These are phyloP conservation scores for Emericellopsis atlantica DNA, from an alignment of 2,329 filamentous ascomycete species.

Conservation along the genomic window DNA sequence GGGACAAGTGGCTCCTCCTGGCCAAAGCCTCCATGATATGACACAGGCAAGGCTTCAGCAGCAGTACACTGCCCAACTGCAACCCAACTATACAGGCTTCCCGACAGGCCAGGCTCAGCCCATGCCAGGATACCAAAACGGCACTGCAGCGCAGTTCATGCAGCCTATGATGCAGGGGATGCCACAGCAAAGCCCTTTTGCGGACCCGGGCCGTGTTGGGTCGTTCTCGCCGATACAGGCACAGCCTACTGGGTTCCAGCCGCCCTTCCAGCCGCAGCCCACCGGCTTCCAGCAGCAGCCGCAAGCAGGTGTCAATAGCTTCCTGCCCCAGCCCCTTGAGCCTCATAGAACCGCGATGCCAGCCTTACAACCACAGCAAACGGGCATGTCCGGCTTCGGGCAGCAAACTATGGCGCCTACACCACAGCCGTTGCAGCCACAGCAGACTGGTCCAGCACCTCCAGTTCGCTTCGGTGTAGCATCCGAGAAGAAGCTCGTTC, in stretches of 20 bases:
- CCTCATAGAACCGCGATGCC: slow-evolving; percentile 45
- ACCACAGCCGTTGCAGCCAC: slow-evolving; percentile 28
- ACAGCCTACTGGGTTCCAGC: slow-evolving; percentile 52
- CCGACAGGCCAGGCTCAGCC: slow-evolving; percentile 19
- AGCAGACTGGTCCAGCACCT: slow-evolving; percentile 57
- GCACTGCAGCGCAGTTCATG: slow-evolving; percentile 20
- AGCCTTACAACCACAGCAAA: slow-evolving; percentile 32
- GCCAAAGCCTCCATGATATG: slow-evolving; percentile 67
- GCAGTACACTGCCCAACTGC: slow-evolving; percentile 21
- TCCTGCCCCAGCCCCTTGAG: slow-evolving; percentile 45
- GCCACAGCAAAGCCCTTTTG: slow-evolving; percentile 24
- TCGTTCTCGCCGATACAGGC: slow-evolving; percentile 37
- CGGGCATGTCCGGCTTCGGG: slow-evolving; percentile 37
- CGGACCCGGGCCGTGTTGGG: slow-evolving; percentile 18
- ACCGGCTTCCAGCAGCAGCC: slow-evolving; percentile 28
- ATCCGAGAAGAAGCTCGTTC: slow-evolving; percentile 61
- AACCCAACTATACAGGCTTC: slow-evolving; percentile 22
- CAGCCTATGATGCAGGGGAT: slow-evolving; percentile 37
- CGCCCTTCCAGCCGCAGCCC: slow-evolving; percentile 31
- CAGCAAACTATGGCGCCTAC: slow-evolving; percentile 20
- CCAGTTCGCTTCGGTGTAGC: slow-evolving; percentile 80
- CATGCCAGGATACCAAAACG: slow-evolving; percentile 22
- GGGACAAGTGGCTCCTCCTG: slow-evolving; percentile 53
- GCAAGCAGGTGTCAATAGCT: slow-evolving; percentile 39
- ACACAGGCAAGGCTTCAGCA: slow-evolving; percentile 44